Base-by-base conservation (phyloP, 192 early-diverging fungal species). In the Coemansia sp. region DNA sequence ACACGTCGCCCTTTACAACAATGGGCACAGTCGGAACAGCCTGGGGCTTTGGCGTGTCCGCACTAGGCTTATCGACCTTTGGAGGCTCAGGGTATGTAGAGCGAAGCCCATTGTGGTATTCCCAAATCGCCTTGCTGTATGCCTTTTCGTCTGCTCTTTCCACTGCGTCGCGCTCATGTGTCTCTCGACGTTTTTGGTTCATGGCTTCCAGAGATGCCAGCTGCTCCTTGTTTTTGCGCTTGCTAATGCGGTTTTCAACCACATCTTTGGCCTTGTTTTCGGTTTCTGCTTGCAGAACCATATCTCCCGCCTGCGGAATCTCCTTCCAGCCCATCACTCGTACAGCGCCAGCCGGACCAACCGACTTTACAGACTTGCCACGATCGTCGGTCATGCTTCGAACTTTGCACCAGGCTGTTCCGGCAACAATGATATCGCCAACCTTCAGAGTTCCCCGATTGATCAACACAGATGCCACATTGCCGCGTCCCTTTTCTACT, bases 321-420 rank as follows among this genome's bases (percentile, higher is more conserved):
- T 90, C 90, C 57, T 92, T 91, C 96, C 96, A 98, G 3, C 96
- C 96, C 62, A 84, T 87, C 11, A 96, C 81, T 59, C 89, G 83
- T 40, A 95, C 92, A 4, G 96, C 90, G 2, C 76, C 82, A 16
- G 90, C 91, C 3, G 96, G 96, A 10, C 81, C 81, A n/a, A 90
- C 93, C 55, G 83, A 70, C 58, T 85, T 82, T 8, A 95, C 66
- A 1, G 72, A 38, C 36, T 83, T 80, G 14, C 91, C 89, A 36
- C 80, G 77, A 52, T 96, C 90, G 55, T 94, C 89, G 1, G 81
- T 81, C 81, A 98, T 86, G 11, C 81, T 77, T 50, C 90, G 80
- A 11, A 98, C 90, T 64, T 88, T 91, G 73, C 92, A 92, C 86
- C 88, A 93, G 0, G 86, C 79, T 6, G 81, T 83, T 2, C 96